Conservation (phyloP, 176 grass and related monocot genomes). For the Lolium multiflorum region DNA sequence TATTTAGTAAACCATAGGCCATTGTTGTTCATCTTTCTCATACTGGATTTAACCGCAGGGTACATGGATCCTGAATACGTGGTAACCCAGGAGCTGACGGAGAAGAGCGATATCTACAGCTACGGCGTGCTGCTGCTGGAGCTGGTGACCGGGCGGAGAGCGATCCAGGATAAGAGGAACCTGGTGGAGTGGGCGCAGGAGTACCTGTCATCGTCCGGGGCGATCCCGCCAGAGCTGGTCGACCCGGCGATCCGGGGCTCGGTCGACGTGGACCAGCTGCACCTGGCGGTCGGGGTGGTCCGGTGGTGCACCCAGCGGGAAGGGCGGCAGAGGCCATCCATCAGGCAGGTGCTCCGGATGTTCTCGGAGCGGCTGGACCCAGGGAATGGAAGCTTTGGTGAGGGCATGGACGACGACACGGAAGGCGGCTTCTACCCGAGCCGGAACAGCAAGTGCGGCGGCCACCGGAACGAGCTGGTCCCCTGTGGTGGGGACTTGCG, state of each 20-base stretch:
- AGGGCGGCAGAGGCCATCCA: constrained; percentile 78
- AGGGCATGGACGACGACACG: constrained; percentile 66
- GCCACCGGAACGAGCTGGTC: constrained; percentile 60
- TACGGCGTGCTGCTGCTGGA: constrained; percentile 90
- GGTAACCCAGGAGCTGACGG: constrained; percentile 88
- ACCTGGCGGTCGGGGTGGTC: constrained; percentile 64
- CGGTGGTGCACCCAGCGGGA: constrained; percentile 84
- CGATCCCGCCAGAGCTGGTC: constrained; percentile 57
- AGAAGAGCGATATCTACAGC: constrained; percentile 99
- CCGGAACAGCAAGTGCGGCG: constrained; percentile 40
- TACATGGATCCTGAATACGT: constrained; percentile 99
- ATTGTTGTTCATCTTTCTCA: constrained; percentile 6
- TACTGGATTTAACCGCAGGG: constrained; percentile 48
- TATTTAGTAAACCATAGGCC: background rate
- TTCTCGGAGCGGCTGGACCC: constrained; percentile 81
- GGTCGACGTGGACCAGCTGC: constrained; percentile 78
- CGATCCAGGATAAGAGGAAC: constrained; percentile 87
- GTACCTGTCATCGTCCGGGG: constrained; percentile 59
- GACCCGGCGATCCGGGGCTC: constrained; percentile 57
- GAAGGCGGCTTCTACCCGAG: constrained; percentile 43
- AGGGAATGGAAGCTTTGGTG: constrained; percentile 60
- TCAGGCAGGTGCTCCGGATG: constrained; percentile 89
- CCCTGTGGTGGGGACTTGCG: constrained; percentile 61
- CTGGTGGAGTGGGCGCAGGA: constrained; percentile 86
- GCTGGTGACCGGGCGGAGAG: constrained; percentile 79